A percentile compares a stretch with the other conserved stretches of the same genome.
phyloP scores from a whole-genome alignment of 352 stramenopile species.

The Phytophthora europaea region DNA sequence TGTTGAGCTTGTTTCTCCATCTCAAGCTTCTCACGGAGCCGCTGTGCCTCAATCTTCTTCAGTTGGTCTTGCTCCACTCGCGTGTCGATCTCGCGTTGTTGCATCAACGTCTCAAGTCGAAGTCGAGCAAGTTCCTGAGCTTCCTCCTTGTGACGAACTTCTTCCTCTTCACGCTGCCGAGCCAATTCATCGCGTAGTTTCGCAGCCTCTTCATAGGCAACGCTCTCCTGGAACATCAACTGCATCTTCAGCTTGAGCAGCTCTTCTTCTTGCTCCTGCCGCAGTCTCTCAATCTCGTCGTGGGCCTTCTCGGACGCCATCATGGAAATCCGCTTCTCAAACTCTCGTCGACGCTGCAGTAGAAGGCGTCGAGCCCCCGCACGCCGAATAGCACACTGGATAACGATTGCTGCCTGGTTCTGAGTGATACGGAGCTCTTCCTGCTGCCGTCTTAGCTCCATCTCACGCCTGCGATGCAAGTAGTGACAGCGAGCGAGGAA shows the following conservation, averaged over 20 bases:
- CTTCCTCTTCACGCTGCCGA: conserved; percentile 57
- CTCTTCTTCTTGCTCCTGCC: conserved; percentile 79
- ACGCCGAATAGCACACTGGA: conserved; percentile 73
- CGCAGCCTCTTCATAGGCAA: conserved; percentile 55
- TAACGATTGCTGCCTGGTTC: conserved; percentile 67
- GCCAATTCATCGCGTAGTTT: conserved; percentile 58
- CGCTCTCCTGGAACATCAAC: conserved; percentile 62
- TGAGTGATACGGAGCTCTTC: conserved; percentile 40
- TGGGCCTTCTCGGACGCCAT: conserved; percentile 86
- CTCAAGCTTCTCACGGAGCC: conserved; percentile 55
- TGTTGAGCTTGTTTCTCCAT: conserved; percentile 51
- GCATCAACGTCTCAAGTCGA: conserved; percentile 67
- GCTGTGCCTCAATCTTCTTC: conserved; percentile 48
- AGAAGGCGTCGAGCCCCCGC: conserved; percentile 52
- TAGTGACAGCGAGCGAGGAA: conserved; percentile 63
- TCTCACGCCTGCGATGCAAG: conserved; percentile 38
- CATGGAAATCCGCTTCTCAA: conserved; percentile 82
- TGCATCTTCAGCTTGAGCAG: conserved; percentile 73
- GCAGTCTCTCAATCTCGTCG: conserved; percentile 82
- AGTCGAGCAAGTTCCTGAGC: conserved; percentile 65
- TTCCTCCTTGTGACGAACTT: conserved; percentile 53
- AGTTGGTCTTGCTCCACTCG: conserved; percentile 46
- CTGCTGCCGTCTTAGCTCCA: conserved; percentile 32
- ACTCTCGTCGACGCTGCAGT: conserved; percentile 60
- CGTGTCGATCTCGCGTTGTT: conserved; percentile 56